Evolutionary conservation across 495 filamentous ascomycete species (phyloP).

Genomic region (Hypomontagnella monticulosa): DNA sequence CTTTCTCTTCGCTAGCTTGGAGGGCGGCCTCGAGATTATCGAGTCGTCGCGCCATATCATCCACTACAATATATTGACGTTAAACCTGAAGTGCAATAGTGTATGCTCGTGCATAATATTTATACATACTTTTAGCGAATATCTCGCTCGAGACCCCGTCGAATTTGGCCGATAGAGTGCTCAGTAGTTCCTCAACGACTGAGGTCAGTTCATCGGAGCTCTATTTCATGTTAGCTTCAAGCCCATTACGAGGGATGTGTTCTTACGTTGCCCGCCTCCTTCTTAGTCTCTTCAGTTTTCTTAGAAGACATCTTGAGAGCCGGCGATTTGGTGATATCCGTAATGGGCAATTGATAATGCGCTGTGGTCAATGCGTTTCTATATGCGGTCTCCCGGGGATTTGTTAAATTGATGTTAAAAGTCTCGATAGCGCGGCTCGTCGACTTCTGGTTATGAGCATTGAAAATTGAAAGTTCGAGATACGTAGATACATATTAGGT

Average conservation of each 20-base stretch:
- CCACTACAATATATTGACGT: conserved; percentile 67
- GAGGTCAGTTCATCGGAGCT: conserved; percentile 68
- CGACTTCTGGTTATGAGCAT: background rate
- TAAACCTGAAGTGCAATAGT: background rate
- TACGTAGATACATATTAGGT: too few species aligned
- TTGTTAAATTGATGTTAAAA: background rate
- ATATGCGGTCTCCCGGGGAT: too few species aligned
- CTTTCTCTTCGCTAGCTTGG: conserved; percentile 60
- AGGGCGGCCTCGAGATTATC: conserved; percentile 86
- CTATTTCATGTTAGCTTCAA: conserved; percentile 30
- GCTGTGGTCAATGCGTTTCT: too few species aligned
- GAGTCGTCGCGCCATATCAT: conserved; percentile 91
- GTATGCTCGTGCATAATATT: background rate
- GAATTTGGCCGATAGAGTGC: conserved; percentile 85
- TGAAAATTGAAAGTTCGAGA: background rate
- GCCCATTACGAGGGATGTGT: background rate
- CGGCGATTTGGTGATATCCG: background rate
- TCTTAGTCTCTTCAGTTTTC: conserved; percentile 27
- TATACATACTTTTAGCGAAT: conserved; percentile 80
- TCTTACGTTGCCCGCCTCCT: conserved; percentile 48
- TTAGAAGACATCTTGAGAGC: conserved; percentile 21
- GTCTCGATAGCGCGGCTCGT: conserved; percentile 1
- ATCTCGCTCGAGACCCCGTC: conserved; percentile 81
- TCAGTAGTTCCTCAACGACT: conserved; percentile 85
- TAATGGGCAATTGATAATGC: too few species aligned